Conservation (phyloP, 805 yeast genomes). For the Lipomyces yamanashiensis region DNA sequence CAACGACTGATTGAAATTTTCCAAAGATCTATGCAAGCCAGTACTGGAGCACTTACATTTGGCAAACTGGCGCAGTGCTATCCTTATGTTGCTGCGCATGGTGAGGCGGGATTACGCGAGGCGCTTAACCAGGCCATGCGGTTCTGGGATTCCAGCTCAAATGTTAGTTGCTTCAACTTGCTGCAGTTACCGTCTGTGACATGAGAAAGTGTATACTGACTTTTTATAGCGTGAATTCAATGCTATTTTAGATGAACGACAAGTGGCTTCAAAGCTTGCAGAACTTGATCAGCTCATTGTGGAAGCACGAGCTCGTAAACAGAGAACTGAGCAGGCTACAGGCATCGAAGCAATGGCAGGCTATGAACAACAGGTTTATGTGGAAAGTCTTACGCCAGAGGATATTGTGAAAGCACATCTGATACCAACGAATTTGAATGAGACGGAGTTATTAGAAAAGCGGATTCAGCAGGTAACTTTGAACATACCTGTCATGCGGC, state of each 20-base stretch:
- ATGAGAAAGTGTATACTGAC: not conserved
- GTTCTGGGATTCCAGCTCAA: conserved; percentile 55
- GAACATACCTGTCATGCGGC: not conserved
- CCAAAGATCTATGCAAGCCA: conserved; percentile 59
- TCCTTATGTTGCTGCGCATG: conserved; percentile 55
- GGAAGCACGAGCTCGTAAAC: conserved; percentile 44
- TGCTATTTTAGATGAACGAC: conserved; percentile 56
- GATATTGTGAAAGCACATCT: conserved; percentile 42
- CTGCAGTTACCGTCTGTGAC: not conserved
- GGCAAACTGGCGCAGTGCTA: conserved; percentile 60
- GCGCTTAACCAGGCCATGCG: conserved; percentile 59
- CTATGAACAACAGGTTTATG: conserved; percentile 35
- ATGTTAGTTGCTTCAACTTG: conserved; percentile 8
- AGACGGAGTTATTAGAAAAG: conserved; percentile 35
- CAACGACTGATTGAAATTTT: conserved; percentile 57
- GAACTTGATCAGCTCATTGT: conserved; percentile 49
- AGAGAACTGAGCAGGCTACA: conserved; percentile 16
- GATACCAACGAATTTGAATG: conserved; percentile 35
- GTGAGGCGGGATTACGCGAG: conserved; percentile 54
- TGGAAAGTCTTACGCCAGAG: conserved; percentile 43
- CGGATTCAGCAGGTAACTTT: conserved; percentile 22
- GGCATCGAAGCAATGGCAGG: conserved; percentile 10
- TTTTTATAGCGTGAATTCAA: conserved; percentile 57
- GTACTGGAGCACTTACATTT: conserved; percentile 55
- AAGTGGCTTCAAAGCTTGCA: conserved; percentile 46